Evolutionary conservation across 169 alveolate species (phyloP).

Genomic region (Eimeria necatrix): DNA sequence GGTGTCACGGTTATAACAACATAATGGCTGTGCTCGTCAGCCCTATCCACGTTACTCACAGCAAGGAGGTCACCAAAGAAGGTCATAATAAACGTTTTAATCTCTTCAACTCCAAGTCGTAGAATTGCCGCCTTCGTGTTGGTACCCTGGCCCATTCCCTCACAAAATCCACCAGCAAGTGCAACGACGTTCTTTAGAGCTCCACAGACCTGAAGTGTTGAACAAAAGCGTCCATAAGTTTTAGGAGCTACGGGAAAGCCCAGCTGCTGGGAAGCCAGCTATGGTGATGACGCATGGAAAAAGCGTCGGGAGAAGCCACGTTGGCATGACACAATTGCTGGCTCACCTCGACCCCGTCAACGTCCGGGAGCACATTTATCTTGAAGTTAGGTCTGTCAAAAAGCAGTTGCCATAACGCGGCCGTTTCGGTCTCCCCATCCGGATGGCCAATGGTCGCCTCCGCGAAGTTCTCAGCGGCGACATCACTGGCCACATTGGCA

Average conservation of each 20-base stretch:
- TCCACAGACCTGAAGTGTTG: slow-evolving; percentile 88
- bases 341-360: slow-evolving; percentile 93
- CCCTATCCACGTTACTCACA: slow-evolving; percentile 24
- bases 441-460: slow-evolving; percentile 96
- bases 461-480: slow-evolving; percentile 95
- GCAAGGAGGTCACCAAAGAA: slow-evolving; percentile 87
- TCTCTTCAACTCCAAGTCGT: slow-evolving; percentile 95
- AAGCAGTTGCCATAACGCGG: slow-evolving; percentile 85
- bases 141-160: slow-evolving; percentile 94
- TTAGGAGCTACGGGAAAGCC: not conserved
- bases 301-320: not conserved
- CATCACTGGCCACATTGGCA: slow-evolving; percentile 95
- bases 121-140: slow-evolving; percentile 97
- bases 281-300: not conserved
- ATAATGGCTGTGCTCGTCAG: not conserved
- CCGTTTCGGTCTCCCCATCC: slow-evolving; percentile 87
- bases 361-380: slow-evolving; percentile 92
- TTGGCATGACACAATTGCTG: not conserved
- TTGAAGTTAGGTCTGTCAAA: slow-evolving; percentile 95
- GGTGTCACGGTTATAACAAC: not conserved
- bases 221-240: not conserved
- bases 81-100: slow-evolving; percentile 86
- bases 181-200: slow-evolving; percentile 96
- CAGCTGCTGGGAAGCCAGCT: not conserved
- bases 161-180: slow-evolving; percentile 96